Conservation (phyloP, 2,329 filamentous ascomycete species). For the Pseudogymnoascus sp. region DNA sequence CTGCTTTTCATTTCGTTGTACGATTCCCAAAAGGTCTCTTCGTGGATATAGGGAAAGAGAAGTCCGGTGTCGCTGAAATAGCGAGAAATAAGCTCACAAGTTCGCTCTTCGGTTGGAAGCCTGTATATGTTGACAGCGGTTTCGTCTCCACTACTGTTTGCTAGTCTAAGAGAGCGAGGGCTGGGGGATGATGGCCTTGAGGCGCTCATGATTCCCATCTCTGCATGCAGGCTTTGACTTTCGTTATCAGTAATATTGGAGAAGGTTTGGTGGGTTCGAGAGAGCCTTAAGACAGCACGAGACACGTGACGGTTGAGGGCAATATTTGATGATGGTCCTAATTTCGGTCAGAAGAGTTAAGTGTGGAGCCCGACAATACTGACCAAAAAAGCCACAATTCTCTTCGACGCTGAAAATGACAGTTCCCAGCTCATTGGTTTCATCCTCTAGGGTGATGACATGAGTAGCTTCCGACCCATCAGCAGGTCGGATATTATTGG, state of each 20-base stretch:
- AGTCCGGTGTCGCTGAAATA: conserved; percentile 34
- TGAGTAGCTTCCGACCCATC: conserved; percentile 16
- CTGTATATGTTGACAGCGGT: conserved; percentile 24
- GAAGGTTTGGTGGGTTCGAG: conserved; percentile 10
- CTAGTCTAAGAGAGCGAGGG: neutral
- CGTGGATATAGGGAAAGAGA: conserved; percentile 35
- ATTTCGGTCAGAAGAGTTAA: neutral
- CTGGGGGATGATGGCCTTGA: conserved; percentile 19
- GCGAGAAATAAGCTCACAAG: conserved; percentile 26
- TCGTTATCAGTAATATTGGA: conserved; percentile 11
- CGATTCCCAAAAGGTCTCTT: conserved; percentile 29
- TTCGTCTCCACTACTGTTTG: conserved; percentile 11
- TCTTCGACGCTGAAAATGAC: conserved; percentile 27
- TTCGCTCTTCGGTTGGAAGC: conserved; percentile 28
- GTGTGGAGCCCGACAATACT: neutral
- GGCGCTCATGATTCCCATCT: conserved; percentile 17
- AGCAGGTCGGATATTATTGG: conserved; percentile 1
- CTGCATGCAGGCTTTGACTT: neutral
- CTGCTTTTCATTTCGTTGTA: conserved; percentile 28
- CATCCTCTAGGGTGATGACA: conserved; percentile 14
- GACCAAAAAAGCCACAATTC: conserved; percentile 30
- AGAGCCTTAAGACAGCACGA: conserved; percentile 22
- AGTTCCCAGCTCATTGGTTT: conserved; percentile 28
- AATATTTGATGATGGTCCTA: conserved; percentile 36
- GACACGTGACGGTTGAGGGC: conserved; percentile 33